phyloP scores from a whole-genome alignment of 2,329 filamentous ascomycete genomes.

The Colletotrichum liaoningense region DNA sequence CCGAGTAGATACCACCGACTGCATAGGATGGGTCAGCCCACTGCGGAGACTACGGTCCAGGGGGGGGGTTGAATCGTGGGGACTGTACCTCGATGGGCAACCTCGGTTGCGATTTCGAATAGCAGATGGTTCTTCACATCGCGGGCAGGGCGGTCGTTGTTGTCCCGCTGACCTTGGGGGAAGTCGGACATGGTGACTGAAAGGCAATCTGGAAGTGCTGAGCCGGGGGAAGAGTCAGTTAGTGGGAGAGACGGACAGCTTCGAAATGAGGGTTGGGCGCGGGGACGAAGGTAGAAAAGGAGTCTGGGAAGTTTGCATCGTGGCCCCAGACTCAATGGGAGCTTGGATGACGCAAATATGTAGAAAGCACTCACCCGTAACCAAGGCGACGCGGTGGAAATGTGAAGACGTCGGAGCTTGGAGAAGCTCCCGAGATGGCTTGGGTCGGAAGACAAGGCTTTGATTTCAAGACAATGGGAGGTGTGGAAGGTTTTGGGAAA shows the following conservation, averaged over 20 bases:
- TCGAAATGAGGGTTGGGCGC: not conserved
- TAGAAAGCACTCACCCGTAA: slow-evolving; percentile 30
- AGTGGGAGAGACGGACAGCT: not conserved
- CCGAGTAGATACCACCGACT: slow-evolving; percentile 99
- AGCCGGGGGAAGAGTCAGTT: not conserved
- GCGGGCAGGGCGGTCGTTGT: slow-evolving; percentile 48
- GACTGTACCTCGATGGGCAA: slow-evolving; percentile 88
- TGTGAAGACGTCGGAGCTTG: slow-evolving; percentile 24
- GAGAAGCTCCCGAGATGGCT: slow-evolving; percentile 27
- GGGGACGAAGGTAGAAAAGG: slow-evolving; percentile 13
- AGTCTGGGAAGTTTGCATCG: slow-evolving; percentile 1
- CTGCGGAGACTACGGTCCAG: slow-evolving; percentile 26
- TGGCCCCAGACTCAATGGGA: slow-evolving; percentile 1
- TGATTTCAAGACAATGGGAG: slow-evolving; percentile 30
- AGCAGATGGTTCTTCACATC: slow-evolving; percentile 96
- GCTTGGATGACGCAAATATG: slow-evolving; percentile 32
- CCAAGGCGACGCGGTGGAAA: slow-evolving; percentile 30
- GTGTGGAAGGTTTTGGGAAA: slow-evolving; percentile 18
- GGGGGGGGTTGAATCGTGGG: slow-evolving; percentile 13
- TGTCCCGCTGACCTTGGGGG: slow-evolving; percentile 30
- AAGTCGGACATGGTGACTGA: slow-evolving; percentile 21
- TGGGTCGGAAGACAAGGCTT: slow-evolving; percentile 28
- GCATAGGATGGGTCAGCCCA: slow-evolving; percentile 40
- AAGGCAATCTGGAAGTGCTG: slow-evolving; percentile 17
- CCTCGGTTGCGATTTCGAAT: slow-evolving; percentile 97